Percentiles rank a stretch among this genome's conserved stretches.
phyloP scores from a whole-genome alignment of 2,329 filamentous ascomycete species.

The Rhexocercosporidium sp. region DNA sequence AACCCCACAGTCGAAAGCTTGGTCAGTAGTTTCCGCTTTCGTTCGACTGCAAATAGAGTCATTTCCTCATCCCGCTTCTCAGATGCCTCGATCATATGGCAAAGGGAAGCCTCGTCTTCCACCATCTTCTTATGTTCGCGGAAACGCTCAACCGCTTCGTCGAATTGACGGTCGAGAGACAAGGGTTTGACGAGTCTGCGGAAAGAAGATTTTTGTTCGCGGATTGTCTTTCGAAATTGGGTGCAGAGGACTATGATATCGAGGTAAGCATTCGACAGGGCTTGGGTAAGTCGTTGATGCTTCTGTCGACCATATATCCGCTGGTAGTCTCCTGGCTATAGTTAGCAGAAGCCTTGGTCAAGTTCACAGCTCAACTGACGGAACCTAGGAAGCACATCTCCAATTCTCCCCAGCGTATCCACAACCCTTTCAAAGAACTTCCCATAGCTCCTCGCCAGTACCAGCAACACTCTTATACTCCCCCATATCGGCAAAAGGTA shows the following conservation, averaged over 20 bases:
- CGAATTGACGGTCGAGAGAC: conserved; percentile 11
- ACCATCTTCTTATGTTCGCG: conserved; percentile 24
- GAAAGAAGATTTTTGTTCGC: conserved; percentile 19
- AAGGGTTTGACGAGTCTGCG: conserved; percentile 22
- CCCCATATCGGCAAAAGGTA: conserved; percentile 27
- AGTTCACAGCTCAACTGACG: neutral
- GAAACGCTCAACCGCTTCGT: conserved; percentile 23
- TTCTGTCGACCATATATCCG: conserved; percentile 24
- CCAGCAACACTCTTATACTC: conserved; percentile 23
- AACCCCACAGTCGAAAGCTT: conserved; percentile 20
- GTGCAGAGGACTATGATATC: conserved; percentile 29
- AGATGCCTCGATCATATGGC: conserved; percentile 28
- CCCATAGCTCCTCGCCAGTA: conserved; percentile 10
- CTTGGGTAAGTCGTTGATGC: conserved; percentile 22
- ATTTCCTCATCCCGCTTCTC: conserved; percentile 18
- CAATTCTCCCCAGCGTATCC: conserved; percentile 23
- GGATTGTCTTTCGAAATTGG: conserved; percentile 19
- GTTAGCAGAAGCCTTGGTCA: neutral
- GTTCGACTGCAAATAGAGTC: conserved; percentile 4
- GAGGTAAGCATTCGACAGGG: conserved; percentile 26
- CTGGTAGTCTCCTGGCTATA: conserved; percentile 20
- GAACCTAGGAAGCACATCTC: conserved; percentile 21
- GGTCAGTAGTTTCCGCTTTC: conserved; percentile 14
- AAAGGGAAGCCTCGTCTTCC: conserved; percentile 21
- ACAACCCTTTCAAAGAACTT: conserved; percentile 25